Evolutionary conservation across 352 stramenopile genomes (phyloP).

Genomic region (Pythium brassicae): DNA sequence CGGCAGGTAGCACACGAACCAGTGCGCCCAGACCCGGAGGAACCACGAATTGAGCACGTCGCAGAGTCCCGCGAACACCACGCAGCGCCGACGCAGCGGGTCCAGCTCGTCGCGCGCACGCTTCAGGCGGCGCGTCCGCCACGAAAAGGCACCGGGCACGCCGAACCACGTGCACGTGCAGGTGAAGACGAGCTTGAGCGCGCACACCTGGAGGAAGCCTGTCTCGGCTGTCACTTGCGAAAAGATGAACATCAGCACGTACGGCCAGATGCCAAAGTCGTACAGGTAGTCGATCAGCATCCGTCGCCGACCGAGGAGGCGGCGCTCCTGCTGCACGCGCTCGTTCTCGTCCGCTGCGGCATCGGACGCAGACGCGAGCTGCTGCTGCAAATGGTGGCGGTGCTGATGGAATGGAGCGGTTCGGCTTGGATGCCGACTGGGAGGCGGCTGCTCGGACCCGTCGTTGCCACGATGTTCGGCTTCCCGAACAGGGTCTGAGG

Average conservation of each 20-base stretch:
- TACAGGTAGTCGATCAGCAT: constrained; percentile 58
- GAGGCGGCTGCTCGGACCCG: neutral
- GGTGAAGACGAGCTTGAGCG: constrained; percentile 67
- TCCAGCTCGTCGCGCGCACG: constrained; percentile 34
- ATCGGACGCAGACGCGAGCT: neutral
- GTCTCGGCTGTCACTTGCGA: constrained; percentile 30
- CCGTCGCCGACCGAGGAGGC: constrained; percentile 5
- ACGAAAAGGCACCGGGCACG: constrained; percentile 51
- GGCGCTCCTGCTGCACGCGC: neutral
- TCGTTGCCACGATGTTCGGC: too few species aligned
- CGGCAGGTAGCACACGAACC: constrained; percentile 44
- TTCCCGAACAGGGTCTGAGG: too few species aligned
- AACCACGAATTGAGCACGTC: constrained; percentile 64
- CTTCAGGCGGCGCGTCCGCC: constrained; percentile 51
- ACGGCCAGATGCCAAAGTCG: constrained; percentile 72
- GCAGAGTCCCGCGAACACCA: constrained; percentile 44
- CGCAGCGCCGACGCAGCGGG: constrained; percentile 39
- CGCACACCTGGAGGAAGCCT: constrained; percentile 41
- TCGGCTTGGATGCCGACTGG: constrained; percentile 4
- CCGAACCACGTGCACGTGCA: constrained; percentile 65
- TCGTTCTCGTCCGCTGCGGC: constrained; percentile 4
- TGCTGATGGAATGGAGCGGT: constrained; percentile 33
- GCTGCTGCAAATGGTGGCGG: neutral
- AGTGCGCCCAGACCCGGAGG: constrained; percentile 53
- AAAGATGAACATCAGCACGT: constrained; percentile 57